phyloP scores from a whole-genome alignment of 768 basidiomycete species.

The Tulasnella sp. region DNA sequence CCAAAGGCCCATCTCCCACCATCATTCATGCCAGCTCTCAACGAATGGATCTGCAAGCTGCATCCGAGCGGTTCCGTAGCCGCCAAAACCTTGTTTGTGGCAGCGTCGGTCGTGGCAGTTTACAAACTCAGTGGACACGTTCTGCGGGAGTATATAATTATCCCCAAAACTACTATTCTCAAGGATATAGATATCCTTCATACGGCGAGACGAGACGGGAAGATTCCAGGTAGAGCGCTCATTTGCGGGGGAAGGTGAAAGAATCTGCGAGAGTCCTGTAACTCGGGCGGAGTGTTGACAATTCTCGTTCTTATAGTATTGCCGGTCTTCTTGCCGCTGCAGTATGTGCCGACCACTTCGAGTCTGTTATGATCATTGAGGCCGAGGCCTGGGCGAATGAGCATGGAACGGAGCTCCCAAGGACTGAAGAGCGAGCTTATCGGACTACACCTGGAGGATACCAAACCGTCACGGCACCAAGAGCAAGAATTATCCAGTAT shows the following conservation, averaged over 20 bases:
- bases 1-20: too few relatives aligned
- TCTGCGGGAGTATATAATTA: background rate
- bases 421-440: background rate
- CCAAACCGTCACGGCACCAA: background rate
- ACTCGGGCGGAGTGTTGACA: background rate
- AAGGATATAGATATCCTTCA: background rate
- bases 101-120: background rate
- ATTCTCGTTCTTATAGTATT: background rate
- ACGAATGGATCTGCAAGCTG: too few relatives aligned
- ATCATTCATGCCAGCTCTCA: too few relatives aligned
- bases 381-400: background rate
- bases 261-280: background rate
- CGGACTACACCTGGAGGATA: background rate
- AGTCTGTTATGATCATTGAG: conserved; percentile 5
- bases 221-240: background rate
- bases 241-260: conserved; percentile 14
- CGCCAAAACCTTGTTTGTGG: too few relatives aligned
- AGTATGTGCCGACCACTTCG: conserved; percentile 15
- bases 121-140: background rate
- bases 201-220: background rate
- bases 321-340: conserved; percentile 10
- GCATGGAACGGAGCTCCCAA: background rate
- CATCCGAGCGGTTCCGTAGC: too few relatives aligned
- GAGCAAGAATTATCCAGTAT: conserved; percentile 6
- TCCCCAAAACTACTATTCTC: conserved; percentile 6